Conservation (phyloP, 257 asterid species). For the Rubia yunnanensis region DNA sequence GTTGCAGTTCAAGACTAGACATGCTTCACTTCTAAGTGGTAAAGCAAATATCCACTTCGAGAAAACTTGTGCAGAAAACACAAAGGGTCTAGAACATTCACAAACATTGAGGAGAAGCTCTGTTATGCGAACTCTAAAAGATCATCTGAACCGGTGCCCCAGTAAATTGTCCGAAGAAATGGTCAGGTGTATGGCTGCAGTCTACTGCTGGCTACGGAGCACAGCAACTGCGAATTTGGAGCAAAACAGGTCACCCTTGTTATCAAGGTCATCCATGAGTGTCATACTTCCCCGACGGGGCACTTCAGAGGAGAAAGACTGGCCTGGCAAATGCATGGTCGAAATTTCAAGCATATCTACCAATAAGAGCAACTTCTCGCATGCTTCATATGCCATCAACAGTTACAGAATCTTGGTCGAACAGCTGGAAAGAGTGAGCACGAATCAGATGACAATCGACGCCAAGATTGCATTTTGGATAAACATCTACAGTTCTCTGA, state of each 20-base stretch:
- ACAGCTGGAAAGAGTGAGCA: constrained; percentile 42
- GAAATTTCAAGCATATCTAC: constrained; percentile 51
- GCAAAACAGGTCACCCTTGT: constrained; percentile 29
- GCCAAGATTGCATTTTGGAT: constrained; percentile 55
- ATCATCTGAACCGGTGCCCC: constrained; percentile 57
- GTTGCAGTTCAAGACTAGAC: constrained; percentile 35
- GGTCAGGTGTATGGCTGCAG: constrained; percentile 57
- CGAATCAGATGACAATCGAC: constrained; percentile 37
- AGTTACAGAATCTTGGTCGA: constrained; percentile 52
- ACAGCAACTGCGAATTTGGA: constrained; percentile 22
- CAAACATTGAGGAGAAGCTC: constrained; percentile 20
- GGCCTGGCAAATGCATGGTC: constrained; percentile 30
- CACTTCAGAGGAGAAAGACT: constrained; percentile 26
- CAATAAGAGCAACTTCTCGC: constrained; percentile 36
- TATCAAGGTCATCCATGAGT: constrained; percentile 31
- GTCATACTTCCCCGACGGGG: constrained; percentile 30
- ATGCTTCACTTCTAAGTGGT: constrained; percentile 35
- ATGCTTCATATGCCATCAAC: constrained; percentile 50
- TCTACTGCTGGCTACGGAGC: constrained; percentile 47
- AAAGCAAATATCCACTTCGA: constrained; percentile 27
- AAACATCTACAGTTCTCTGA: constrained; percentile 53
- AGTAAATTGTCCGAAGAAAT: constrained; percentile 61
- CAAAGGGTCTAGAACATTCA: constrained; percentile 28
- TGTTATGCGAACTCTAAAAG: constrained; percentile 40
- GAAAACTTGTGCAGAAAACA: constrained; percentile 26